Evolutionary conservation across 2,329 filamentous ascomycete genomes (phyloP).

Genomic region (Fusarium sp.): DNA sequence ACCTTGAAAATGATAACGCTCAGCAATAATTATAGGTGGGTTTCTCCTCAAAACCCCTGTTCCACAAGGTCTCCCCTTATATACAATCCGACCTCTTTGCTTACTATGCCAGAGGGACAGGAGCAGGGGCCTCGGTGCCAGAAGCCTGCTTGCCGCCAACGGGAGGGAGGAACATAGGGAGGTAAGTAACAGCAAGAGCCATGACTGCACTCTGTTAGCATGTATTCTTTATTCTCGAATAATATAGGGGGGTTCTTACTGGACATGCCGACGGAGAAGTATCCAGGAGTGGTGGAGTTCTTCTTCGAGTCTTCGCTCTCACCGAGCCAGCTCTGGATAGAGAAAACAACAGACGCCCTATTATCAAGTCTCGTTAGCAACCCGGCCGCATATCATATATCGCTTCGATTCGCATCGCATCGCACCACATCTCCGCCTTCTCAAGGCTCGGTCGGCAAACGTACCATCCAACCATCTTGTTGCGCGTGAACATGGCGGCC

Average conservation of each 20-base stretch:
- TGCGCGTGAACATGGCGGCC: conserved; percentile 83
- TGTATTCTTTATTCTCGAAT: background rate
- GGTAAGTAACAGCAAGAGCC: conserved; percentile 66
- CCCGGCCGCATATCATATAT: background rate
- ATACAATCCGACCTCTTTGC: background rate
- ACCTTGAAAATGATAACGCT: conserved; percentile 20
- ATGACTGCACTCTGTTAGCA: conserved; percentile 60
- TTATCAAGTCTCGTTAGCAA: conserved; percentile 43
- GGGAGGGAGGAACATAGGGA: conserved; percentile 63
- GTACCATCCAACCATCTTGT: conserved; percentile 80
- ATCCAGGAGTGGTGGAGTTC: conserved; percentile 73
- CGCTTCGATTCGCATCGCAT: conserved; percentile 5
- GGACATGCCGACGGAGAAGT: conserved; percentile 83
- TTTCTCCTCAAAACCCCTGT: background rate
- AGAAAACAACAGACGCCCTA: conserved; percentile 79
- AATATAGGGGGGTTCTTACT: conserved; percentile 61
- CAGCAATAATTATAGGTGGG: conserved; percentile 9
- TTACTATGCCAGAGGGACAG: conserved; percentile 32
- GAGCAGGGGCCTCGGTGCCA: conserved; percentile 49
- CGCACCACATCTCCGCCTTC: conserved; percentile 6
- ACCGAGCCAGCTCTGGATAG: conserved; percentile 80
- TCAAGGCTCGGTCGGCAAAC: conserved; percentile 35
- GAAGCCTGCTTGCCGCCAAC: conserved; percentile 47
- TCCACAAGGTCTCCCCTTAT: background rate
- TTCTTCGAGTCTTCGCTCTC: conserved; percentile 77